These are phyloP conservation scores for Talaromyces adpressus DNA, from an alignment of 495 filamentous ascomycete species.

Conservation along the genomic window DNA sequence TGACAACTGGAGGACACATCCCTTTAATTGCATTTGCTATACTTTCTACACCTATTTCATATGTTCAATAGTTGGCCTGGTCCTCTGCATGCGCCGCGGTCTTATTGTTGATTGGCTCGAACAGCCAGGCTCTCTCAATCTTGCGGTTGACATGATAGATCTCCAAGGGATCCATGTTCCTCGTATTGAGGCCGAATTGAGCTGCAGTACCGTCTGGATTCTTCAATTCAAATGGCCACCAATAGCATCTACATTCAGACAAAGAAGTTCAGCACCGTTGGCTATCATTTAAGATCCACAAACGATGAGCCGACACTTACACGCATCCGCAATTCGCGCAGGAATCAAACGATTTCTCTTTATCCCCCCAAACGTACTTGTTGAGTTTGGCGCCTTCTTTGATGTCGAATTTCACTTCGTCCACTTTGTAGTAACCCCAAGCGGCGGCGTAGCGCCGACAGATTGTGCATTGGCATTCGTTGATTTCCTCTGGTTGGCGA, in stretches of 20 bases:
- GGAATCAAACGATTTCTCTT: slow-evolving; percentile 12
- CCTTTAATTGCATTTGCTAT: not conserved
- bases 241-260: slow-evolving; percentile 13
- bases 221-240: slow-evolving; percentile 11
- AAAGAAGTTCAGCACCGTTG: no score
- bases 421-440: slow-evolving; percentile 25
- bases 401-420: slow-evolving; percentile 20
- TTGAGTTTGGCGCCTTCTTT: slow-evolving; percentile 11
- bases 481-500: slow-evolving; percentile 19
- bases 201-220: slow-evolving; percentile 11
- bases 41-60: not conserved
- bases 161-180: slow-evolving; percentile 12
- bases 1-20: not conserved
- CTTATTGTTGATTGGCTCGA: slow-evolving; percentile 10
- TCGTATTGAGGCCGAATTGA: slow-evolving; percentile 12
- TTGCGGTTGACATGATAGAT: slow-evolving; percentile 10
- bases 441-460: slow-evolving; percentile 25
- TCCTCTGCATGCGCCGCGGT: slow-evolving; percentile 12
- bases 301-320: slow-evolving; percentile 13
- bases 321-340: slow-evolving; percentile 16
- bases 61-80: slow-evolving; percentile 13
- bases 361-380: slow-evolving; percentile 13
- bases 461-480: slow-evolving; percentile 27
- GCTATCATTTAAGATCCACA: not conserved
- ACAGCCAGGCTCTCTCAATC: slow-evolving; percentile 9